Base-by-base conservation (phyloP, 306 rosid species). In the Sicyos baderoa region DNA sequence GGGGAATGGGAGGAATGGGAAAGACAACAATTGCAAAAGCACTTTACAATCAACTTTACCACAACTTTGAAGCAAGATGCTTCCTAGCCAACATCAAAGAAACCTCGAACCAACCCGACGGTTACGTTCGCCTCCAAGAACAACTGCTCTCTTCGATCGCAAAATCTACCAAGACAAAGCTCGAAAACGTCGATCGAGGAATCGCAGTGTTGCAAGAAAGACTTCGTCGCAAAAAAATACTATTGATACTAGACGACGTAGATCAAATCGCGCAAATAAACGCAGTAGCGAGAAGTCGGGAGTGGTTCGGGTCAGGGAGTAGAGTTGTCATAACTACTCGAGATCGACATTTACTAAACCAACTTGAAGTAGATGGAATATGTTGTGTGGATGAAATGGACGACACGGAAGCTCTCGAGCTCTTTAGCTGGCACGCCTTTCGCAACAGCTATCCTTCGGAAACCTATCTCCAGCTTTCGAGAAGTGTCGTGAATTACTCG, bases 371-470 rank as follows among this genome's bases (percentile, higher is more conserved):
- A 12, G 71, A 69, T 35, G 2, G 15, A 56, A 16, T 77, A 0
- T 37, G 8, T 47, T 0, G 1, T 6, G 19, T 10, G 0, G 6
- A 45, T 23, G 23, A 72, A 70, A 49, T 79, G 82, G 8, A 76
- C 0, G 0, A 55, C 4, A n/a, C 0, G 0, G 83, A 84, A 17
- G 75, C 83, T 6, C 63, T 75, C 7, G 66, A 55, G 44, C 71
- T 79, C 11, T 64, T 80, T 2, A 73, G 60, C 50, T 64, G 79
- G 83, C 75, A 84, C 47, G 70, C 85, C 2, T 84, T 80, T 29
- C 14, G 51, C 1, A 29, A 29, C 12, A 15, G 12, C 2, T 48
- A 19, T 1, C 79, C 79, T 2, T 10, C 0, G 0, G 50, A 76
- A 44, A 74, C 19, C 10, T 81, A 66, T 50, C 0, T 0, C 18